These are phyloP conservation scores for Penicillium ucsense DNA, from an alignment of 495 filamentous ascomycete species.

Conservation along the genomic window DNA sequence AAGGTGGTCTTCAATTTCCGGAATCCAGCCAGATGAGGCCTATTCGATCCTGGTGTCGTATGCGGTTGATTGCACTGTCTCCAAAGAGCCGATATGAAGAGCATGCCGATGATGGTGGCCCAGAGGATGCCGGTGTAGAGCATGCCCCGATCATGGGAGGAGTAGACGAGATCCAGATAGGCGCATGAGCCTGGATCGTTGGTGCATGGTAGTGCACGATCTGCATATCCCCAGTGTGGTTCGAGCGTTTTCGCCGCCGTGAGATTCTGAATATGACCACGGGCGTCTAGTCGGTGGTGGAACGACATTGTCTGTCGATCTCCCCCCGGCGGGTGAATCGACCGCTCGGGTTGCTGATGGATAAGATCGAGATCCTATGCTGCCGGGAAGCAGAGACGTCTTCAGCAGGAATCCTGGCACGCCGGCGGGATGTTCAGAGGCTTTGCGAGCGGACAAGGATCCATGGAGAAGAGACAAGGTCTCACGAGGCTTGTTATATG, in stretches of 20 bases:
- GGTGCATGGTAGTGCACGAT: conserved; percentile 46
- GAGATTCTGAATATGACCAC: conserved; percentile 30
- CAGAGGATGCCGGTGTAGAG: conserved; percentile 53
- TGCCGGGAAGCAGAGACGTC: no score
- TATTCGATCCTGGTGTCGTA: not conserved
- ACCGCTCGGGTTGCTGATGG: no score
- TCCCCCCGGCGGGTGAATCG: no score
- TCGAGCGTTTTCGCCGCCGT: conserved; percentile 28
- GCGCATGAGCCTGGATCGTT: conserved; percentile 52
- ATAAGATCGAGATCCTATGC: no score
- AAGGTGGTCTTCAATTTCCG: conserved; percentile 7
- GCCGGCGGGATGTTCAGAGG: no score
- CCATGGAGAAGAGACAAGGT: no score
- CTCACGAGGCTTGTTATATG: no score
- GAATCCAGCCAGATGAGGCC: conserved; percentile 1
- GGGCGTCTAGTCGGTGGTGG: conserved; percentile 1
- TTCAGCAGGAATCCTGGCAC: no score
- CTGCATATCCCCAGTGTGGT: conserved; percentile 53
- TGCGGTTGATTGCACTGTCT: conserved; percentile 5
- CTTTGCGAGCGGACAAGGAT: no score
- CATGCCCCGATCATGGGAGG: conserved; percentile 48
- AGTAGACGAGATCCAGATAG: conserved; percentile 54
- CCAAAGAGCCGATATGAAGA: conserved; percentile 36
- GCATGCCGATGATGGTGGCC: conserved; percentile 41
- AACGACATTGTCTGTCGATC: conserved; percentile 1